Evolutionary conservation across 2,329 filamentous ascomycete genomes (phyloP), one percentile per base, ranked within the genome.

Genomic region (Trichoderma aggressivum): DNA sequence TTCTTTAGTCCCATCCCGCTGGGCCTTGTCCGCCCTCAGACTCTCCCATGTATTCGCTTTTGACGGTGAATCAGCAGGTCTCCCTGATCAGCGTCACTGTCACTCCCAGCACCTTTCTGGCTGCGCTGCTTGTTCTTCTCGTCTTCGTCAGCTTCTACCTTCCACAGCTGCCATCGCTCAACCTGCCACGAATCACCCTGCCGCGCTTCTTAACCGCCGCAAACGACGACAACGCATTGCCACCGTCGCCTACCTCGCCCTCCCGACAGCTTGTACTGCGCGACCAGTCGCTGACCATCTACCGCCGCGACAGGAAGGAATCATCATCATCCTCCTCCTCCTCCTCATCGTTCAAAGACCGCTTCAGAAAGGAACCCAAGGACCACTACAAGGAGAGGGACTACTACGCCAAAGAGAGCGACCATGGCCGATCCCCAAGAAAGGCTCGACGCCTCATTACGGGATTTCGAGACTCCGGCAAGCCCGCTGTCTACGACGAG

Each of bases 31-130:
- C 66, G 55, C 59, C 24, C 43, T 53, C 53, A 61, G 43, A 58
- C 74, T 79, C 81, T 81, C 69, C 53, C 77, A 89, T 89, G 87
- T 85, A 85, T 82, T 87, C 87, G 72, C 82, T 89, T 79, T 81
- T 90, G 75, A 87, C 86, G 67, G 85, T 89, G 74, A 87, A 89
- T 81, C 89, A 87, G 80, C 86, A 88, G 84, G 84, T 89, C 78
- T 87, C 87, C 71, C 84, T 90, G 75, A 78, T 90, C 78, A 89
- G 84, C 80, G 82, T 90, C 76, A 86, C 82, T 76, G 85, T 89
- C 78, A 86, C 87, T 53, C 87, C 88, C 28, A 86, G 86, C 78
- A 87, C 86, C 70, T 89, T 86, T 77, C 81, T 89, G 75, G 85
- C 86, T 72, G 83, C 84, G 32, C 77, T 88, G 72, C 80, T 82